Conservation (phyloP, 2,329 filamentous ascomycete species). For the Catunica adiposa region DNA sequence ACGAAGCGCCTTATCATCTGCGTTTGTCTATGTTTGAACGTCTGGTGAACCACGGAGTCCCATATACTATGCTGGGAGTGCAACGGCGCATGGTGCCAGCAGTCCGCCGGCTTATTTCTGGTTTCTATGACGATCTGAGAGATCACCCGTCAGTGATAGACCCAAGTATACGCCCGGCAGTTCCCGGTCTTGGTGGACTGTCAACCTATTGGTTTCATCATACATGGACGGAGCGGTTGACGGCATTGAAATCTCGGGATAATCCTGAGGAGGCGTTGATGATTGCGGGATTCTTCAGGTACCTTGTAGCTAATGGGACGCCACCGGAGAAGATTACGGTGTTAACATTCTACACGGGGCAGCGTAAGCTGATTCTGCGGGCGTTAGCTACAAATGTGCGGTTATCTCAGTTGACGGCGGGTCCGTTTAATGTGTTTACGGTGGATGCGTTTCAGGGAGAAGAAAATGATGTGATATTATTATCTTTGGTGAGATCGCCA, state of each 20-base stretch:
- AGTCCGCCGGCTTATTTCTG: constrained; percentile 29
- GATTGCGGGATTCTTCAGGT: constrained; percentile 53
- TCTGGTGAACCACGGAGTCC: constrained; percentile 47
- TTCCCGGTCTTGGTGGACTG: constrained; percentile 29
- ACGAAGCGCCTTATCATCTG: constrained; percentile 44
- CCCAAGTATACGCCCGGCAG: constrained; percentile 21
- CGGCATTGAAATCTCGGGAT: constrained; percentile 46
- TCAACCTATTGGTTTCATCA: constrained; percentile 29
- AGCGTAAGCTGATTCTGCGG: constrained; percentile 25
- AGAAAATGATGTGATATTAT: constrained; percentile 67
- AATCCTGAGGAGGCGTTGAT: constrained; percentile 62
- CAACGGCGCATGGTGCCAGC: constrained; percentile 45
- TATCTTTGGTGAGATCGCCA: constrained; percentile 67
- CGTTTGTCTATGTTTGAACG: constrained; percentile 68
- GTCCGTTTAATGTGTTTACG: constrained; percentile 47
- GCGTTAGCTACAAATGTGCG: neutral
- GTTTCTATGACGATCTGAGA: constrained; percentile 29
- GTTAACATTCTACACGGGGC: constrained; percentile 77
- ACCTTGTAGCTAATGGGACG: constrained; percentile 54
- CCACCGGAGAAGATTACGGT: constrained; percentile 50
- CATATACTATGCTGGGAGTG: constrained; percentile 45
- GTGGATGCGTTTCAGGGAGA: constrained; percentile 87
- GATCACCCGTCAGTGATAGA: constrained; percentile 29
- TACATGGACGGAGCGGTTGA: constrained; percentile 44
- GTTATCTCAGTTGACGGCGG: constrained; percentile 11